Evolutionary conservation across 1,284 basidiomycete genomes (phyloP).

Genomic region (Neotropicomus parvogracilis): DNA sequence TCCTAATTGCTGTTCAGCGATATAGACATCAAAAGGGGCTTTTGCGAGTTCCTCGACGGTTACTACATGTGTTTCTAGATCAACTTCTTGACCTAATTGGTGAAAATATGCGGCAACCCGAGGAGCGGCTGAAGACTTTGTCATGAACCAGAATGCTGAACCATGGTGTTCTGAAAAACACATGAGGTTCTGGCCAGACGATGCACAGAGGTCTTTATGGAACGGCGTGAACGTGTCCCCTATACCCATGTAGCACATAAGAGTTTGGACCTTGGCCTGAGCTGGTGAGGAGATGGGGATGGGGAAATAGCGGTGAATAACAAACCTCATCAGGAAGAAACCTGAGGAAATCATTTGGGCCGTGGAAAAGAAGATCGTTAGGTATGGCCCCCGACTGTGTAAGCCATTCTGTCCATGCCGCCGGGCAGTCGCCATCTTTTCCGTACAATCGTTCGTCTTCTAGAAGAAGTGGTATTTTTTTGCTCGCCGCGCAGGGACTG

Average conservation of each 20-base stretch:
- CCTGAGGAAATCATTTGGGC: slow-evolving; percentile 52
- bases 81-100: slow-evolving; percentile 55
- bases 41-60: slow-evolving; percentile 58
- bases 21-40: slow-evolving; percentile 64
- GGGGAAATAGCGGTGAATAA: slow-evolving; percentile 3
- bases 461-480: slow-evolving; percentile 25
- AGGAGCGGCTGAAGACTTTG: slow-evolving; percentile 50
- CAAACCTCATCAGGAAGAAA: slow-evolving; percentile 48
- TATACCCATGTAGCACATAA: slow-evolving; percentile 77
- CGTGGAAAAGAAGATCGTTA: slow-evolving; percentile 43
- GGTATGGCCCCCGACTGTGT: slow-evolving; percentile 45
- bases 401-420: slow-evolving; percentile 60
- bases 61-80: slow-evolving; percentile 64
- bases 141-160: slow-evolving; percentile 82
- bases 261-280: slow-evolving; percentile 60
- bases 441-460: slow-evolving; percentile 64
- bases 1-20: slow-evolving; percentile 65
- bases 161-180: slow-evolving; percentile 65
- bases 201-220: slow-evolving; percentile 78
- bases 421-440: slow-evolving; percentile 68
- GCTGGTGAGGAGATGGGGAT: slow-evolving; percentile 9
- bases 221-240: slow-evolving; percentile 75
- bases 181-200: slow-evolving; percentile 79
- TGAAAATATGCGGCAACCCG: slow-evolving; percentile 58
- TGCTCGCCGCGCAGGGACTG: neutral